phyloP scores from a whole-genome alignment of 495 filamentous ascomycete species.

The Cercophora newfieldiana region DNA sequence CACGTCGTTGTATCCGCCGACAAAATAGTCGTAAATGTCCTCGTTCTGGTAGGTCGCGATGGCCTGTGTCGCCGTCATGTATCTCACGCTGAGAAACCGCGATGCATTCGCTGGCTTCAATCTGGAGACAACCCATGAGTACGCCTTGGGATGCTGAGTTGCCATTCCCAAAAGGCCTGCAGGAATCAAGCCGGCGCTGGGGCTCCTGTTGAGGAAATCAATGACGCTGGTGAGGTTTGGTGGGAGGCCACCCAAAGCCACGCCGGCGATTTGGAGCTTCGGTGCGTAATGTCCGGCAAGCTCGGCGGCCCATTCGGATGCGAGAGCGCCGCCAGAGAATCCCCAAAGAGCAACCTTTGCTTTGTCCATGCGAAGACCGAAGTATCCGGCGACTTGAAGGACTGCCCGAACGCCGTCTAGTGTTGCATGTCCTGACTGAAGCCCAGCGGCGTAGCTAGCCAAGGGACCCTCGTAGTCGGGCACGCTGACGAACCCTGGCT shows the following conservation, averaged over 20 bases:
- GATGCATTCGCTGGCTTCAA: slow-evolving; percentile 25
- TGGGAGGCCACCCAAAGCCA: slow-evolving; percentile 49
- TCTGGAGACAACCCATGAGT: slow-evolving; percentile 20
- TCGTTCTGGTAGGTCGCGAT: slow-evolving; percentile 30
- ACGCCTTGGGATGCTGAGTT: slow-evolving; percentile 25
- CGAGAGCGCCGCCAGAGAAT: slow-evolving; percentile 58
- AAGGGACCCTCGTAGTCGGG: slow-evolving; percentile 50
- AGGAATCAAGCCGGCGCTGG: slow-evolving; percentile 22
- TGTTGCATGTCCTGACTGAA: slow-evolving; percentile 45
- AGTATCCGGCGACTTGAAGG: slow-evolving; percentile 14
- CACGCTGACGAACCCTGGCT: slow-evolving; percentile 43
- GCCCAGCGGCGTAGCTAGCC: slow-evolving; percentile 42
- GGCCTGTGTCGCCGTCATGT: slow-evolving; percentile 22
- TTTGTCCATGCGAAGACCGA: slow-evolving; percentile 19
- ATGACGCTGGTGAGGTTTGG: slow-evolving; percentile 35
- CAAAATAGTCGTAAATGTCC: slow-evolving; percentile 43
- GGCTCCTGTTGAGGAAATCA: slow-evolving; percentile 20
- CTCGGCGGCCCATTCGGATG: slow-evolving; percentile 55
- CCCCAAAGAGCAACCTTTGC: slow-evolving; percentile 46
- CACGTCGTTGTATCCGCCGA: slow-evolving; percentile 36
- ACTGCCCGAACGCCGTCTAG: slow-evolving; percentile 51
- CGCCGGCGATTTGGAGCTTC: slow-evolving; percentile 52
- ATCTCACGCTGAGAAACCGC: slow-evolving; percentile 29
- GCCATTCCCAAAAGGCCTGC: slow-evolving; percentile 23
- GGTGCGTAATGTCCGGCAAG: slow-evolving; percentile 56